Evolutionary conservation across 495 filamentous ascomycete genomes (phyloP), one percentile per base, ranked within the genome.

Genomic region (Penicillium pancosmium): DNA sequence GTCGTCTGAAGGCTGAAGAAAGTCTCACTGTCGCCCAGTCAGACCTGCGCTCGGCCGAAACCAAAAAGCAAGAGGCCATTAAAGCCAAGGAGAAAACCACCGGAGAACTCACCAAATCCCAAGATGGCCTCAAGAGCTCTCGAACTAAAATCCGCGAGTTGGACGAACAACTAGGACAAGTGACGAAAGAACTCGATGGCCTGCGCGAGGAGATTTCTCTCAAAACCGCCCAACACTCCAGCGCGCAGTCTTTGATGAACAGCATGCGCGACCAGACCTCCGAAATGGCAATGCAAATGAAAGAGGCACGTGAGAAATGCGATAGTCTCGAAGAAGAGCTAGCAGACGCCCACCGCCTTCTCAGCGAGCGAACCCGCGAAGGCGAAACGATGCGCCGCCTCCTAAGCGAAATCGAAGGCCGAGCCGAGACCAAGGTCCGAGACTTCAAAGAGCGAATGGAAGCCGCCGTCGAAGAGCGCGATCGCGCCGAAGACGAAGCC

Each of bases 241-340:
- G 84, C 64, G 91, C 91, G 0, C 92, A 98, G 72, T 88, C 85
- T 58, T 69, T 96, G 46, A 88, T 97, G 73, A 85, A 86, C 56
- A 95, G 90, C 65, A 92, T 97, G 92, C 90, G 92, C 54, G 91
- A 97, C 65, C 92, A 98, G 72, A 88, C 87, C 2, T 79, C 87
- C 3, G 94, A 98, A 73, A 78, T 98, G 63, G 86, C 86, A n/a
- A 88, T 90, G 74, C 95, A 96, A 73, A 88, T 96, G 82, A 93
- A 92, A 75, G 94, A 98, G 70, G 88, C 89, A 3, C 86, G 88
- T 51, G 85, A 86, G 38, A 88, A 91, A 59, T 87, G 84, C 54
- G 92, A 97, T 63, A 90, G 86, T 55, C 74, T 97, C n/a, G 93
- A 97, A 63, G 94, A 98, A 75, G 94, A 98, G 68, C 80, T 97